A percentile compares a stretch with the other conserved stretches of the same genome.
These are phyloP conservation scores for Quercus tomentella DNA, from an alignment of 331 rosid genomes.

Conservation along the genomic window DNA sequence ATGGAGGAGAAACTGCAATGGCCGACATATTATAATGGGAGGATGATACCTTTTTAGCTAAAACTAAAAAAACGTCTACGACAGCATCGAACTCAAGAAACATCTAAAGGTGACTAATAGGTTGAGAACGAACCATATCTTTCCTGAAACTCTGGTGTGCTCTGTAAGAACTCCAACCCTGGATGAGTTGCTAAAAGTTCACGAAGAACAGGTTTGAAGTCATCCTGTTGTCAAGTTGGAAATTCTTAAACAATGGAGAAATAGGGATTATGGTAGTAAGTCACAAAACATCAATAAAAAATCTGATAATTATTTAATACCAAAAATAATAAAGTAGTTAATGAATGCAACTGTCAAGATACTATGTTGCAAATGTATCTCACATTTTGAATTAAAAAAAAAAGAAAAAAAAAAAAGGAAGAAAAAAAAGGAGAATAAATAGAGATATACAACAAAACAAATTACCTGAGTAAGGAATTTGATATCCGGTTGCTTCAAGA, in stretches of 20 bases:
- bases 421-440: constrained; percentile 12
- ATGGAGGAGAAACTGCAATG: neutral
- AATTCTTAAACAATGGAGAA: constrained; percentile 17
- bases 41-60: neutral
- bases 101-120: neutral
- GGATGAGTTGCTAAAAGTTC: constrained; percentile 98
- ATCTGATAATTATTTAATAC: neutral
- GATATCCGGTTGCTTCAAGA: constrained; percentile 87
- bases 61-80: neutral
- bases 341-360: neutral
- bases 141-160: constrained; percentile 99
- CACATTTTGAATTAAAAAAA: neutral
- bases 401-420: no score
- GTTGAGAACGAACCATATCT: constrained; percentile 69
- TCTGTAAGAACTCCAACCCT: constrained; percentile 95
- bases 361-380: neutral
- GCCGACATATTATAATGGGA: neutral
- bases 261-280: constrained; percentile 9
- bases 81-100: neutral
- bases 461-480: constrained; percentile 81
- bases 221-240: constrained; percentile 58
- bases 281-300: constrained; percentile 8
- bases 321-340: neutral
- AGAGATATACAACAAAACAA: constrained; percentile 9
- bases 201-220: constrained; percentile 88